phyloP scores from a whole-genome alignment of 2,329 filamentous ascomycete species.

The Aspergillus novofumigatus region DNA sequence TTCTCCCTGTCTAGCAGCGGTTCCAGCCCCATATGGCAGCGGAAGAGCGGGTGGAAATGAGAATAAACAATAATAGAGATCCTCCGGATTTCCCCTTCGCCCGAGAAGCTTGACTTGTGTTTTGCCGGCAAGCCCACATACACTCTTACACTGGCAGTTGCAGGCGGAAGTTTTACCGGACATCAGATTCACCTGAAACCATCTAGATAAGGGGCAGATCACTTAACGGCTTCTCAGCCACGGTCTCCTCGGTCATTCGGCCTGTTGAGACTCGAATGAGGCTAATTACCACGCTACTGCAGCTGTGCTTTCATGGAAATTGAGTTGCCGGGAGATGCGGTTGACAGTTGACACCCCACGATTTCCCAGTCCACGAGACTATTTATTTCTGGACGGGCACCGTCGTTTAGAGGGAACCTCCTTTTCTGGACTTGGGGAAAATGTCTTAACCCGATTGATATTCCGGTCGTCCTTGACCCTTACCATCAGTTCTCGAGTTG shows the following conservation, averaged over 20 bases:
- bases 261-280: neutral
- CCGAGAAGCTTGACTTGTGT: constrained; percentile 19
- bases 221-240: neutral
- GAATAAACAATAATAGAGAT: constrained; percentile 4
- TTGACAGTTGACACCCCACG: neutral
- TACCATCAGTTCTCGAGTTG: neutral
- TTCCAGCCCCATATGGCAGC: neutral
- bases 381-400: neutral
- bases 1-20: neutral
- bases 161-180: too few relatives aligned
- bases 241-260: neutral
- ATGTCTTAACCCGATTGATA: neutral
- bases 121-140: neutral
- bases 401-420: neutral
- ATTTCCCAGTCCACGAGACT: neutral
- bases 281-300: neutral
- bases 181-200: neutral
- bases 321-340: neutral
- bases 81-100: constrained; percentile 27
- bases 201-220: too few relatives aligned
- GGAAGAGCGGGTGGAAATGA: constrained; percentile 15
- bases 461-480: neutral
- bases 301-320: neutral
- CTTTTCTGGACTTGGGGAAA: neutral
- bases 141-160: neutral